Percentiles rank a stretch among this genome's conserved stretches.
Conservation (phyloP, 129 eudicot genomes). For the Flaveria trinervia region DNA sequence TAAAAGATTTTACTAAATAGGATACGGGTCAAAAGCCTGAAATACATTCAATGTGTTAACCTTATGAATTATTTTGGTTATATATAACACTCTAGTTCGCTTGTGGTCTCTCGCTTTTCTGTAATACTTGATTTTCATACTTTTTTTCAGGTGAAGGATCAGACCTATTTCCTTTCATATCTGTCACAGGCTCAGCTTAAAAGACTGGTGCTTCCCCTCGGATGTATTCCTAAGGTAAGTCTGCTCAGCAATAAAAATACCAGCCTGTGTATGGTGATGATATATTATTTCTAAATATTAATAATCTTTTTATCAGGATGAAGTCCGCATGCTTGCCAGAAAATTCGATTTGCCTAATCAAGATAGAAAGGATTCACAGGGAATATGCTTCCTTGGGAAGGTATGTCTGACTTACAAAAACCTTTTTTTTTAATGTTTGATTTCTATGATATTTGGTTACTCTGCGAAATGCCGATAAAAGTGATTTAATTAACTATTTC, state of each 20-base stretch:
- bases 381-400: slow-evolving; percentile 99
- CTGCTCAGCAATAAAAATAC: not conserved
- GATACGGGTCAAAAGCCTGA: not conserved
- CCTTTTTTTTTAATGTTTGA: not conserved
- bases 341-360: slow-evolving; percentile 77
- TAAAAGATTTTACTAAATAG: not conserved
- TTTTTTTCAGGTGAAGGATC: slow-evolving; percentile 79
- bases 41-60: not conserved
- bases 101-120: not conserved
- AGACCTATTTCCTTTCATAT: slow-evolving; percentile 94
- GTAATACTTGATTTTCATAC: not conserved
- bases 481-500: not conserved
- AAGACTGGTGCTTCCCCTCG: slow-evolving; percentile 88
- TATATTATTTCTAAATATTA: slow-evolving; percentile 15
- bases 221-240: slow-evolving; percentile 77
- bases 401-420: slow-evolving; percentile 42
- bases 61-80: not conserved
- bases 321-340: slow-evolving; percentile 76
- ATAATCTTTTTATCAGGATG: slow-evolving; percentile 51
- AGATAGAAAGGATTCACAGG: slow-evolving; percentile 97
- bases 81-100: not conserved
- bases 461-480: not conserved
- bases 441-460: not conserved
- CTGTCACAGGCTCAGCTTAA: slow-evolving; percentile 87
- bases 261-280: not conserved